Evolutionary conservation across 2,329 filamentous ascomycete genomes (phyloP).

Genomic region (Exophiala viscosa): DNA sequence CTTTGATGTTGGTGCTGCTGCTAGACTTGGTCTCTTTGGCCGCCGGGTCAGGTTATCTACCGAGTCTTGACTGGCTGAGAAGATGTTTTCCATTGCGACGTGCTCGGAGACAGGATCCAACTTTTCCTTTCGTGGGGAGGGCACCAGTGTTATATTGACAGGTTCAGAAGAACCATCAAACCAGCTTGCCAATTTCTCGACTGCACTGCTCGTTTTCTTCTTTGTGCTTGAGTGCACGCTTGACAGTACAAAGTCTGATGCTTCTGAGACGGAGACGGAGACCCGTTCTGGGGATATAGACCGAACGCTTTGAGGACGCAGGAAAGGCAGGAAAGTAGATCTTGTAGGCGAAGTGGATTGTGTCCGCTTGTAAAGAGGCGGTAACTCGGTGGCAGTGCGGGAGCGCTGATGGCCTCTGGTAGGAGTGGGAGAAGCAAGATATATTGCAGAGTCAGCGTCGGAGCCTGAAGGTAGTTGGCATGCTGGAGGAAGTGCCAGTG

Average conservation of each 20-base stretch:
- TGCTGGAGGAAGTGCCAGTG: constrained; percentile 10
- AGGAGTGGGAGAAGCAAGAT: constrained; percentile 22
- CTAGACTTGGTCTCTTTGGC: constrained; percentile 28
- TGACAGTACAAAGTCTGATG: constrained; percentile 9
- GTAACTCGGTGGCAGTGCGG: constrained; percentile 24
- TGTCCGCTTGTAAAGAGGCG: constrained; percentile 20
- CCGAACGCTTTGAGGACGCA: constrained; percentile 20
- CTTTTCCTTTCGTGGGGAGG: constrained; percentile 30
- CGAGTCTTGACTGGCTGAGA: constrained; percentile 17
- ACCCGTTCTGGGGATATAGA: constrained; percentile 25
- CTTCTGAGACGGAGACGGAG: constrained; percentile 11
- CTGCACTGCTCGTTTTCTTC: constrained; percentile 9
- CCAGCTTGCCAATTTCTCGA: constrained; percentile 43
- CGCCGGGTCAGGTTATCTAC: constrained; percentile 21
- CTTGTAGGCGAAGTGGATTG: constrained; percentile 24
- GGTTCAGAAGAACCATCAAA: constrained; percentile 52
- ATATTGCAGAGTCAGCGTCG: constrained; percentile 10
- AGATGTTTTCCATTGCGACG: constrained; percentile 21
- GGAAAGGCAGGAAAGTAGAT: constrained; percentile 26
- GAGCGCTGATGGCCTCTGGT: constrained; percentile 24
- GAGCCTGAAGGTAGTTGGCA: constrained; percentile 10
- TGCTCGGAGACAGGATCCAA: constrained; percentile 20
- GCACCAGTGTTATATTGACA: constrained; percentile 44
- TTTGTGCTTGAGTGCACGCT: constrained; percentile 16
- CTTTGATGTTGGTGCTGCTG: constrained; percentile 34